Evolutionary conservation across 139 green algal species (phyloP), one percentile per base, ranked within the genome.

Genomic region (Closterium sp.): DNA sequence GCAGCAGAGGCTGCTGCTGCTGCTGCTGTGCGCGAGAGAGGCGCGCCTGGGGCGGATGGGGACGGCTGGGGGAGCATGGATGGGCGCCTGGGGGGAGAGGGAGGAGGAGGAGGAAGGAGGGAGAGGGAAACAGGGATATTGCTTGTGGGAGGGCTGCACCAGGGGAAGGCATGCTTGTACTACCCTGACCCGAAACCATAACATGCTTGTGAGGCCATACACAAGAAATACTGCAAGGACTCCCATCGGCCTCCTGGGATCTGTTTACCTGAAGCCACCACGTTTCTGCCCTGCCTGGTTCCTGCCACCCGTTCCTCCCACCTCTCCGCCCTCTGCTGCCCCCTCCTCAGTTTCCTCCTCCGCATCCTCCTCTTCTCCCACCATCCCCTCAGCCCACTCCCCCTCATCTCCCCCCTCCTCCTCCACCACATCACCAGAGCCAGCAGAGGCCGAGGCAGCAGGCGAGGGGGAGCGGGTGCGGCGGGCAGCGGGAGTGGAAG

Each of bases 1-100:
- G 55, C 55, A 28, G 55, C 55, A 25, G 25, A 76, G 16, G 55
- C 55, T 19, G 55, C 96, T 12, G 10, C n/a, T n/a, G n/a, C 55
- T 76, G 55, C 55, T 76, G 55, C 55, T 76, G 55, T 76, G 55
- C 55, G 55, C 55, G 55, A 76, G 16, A 76, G 55, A 19, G 55
- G 55, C 55, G 55, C 55, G 55, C 12, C 55, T 19, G 23, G 55
- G 1, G 16, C 55, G 55, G 55, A 76, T 76, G 55, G 55, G 55
- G 55, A 76, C 55, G 55, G 16, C 55, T 76, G 55, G 9, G 55
- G 55, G 16, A 76, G 55, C 55, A 76, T 76, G 55, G 55, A 76
- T 76, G 55, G 55, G 12, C 12, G 55, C 55, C 55, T 76, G 55
- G 55, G 1, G 55, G 55, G 55, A 19, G 55, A 2, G 55, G 55